Conservation (phyloP, 768 basidiomycete species). For the Rhodotorula graminis region DNA sequence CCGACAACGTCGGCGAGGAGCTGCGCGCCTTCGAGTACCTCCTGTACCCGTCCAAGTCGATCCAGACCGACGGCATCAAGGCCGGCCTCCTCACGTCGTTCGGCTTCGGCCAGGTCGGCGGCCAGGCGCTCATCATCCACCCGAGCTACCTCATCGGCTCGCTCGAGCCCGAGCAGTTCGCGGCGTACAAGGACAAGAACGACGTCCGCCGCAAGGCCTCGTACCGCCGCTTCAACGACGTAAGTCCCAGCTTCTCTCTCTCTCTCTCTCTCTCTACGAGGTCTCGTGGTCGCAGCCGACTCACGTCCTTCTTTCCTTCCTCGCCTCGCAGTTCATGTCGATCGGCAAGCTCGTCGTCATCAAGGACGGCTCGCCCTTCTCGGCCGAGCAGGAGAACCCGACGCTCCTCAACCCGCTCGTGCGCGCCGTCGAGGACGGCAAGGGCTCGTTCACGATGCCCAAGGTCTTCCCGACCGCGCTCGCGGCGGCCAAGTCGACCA, state of each 20-base stretch:
- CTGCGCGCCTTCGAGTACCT: conserved; percentile 84
- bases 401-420: conserved; percentile 82
- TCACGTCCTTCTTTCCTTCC: background rate
- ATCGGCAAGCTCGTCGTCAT: conserved; percentile 66
- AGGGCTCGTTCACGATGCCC: conserved; percentile 80
- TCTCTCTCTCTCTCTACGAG: conserved; percentile 4
- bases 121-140: conserved; percentile 78
- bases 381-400: conserved; percentile 68
- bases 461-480: conserved; percentile 53
- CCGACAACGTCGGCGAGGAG: conserved; percentile 39
- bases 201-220: conserved; percentile 65
- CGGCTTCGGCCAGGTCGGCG: conserved; percentile 98
- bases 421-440: conserved; percentile 70
- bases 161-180: conserved; percentile 70
- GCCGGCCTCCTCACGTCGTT: conserved; percentile 67
- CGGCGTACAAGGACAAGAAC: conserved; percentile 68
- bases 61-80: conserved; percentile 68
- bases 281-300: no score
- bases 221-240: conserved; percentile 44
- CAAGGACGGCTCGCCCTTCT: conserved; percentile 88
- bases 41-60: conserved; percentile 95
- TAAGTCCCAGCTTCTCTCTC: background rate
- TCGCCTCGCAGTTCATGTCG: conserved; percentile 57
- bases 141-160: conserved; percentile 85
- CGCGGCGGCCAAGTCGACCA: conserved; percentile 15